Base-by-base conservation (phyloP, 768 basidiomycete genomes). In the Rhodosporidiobolus sp. region DNA sequence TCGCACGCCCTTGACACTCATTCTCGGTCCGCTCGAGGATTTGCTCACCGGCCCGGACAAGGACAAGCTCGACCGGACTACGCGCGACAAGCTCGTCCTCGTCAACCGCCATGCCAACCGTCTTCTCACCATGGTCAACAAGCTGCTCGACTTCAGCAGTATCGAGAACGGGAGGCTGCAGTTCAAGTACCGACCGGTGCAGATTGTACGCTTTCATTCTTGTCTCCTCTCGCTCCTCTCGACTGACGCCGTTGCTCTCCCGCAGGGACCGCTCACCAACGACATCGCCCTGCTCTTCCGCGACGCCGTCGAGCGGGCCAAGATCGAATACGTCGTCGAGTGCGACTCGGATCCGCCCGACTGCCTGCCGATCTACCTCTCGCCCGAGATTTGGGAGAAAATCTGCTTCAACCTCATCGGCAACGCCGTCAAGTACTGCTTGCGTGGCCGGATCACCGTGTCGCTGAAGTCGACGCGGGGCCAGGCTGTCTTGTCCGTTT, bases 61-160 rank as follows among this genome's bases (percentile, higher is more conserved):
- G 34, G 43, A 52, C 26, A 50, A 64, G 11, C 60, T 74, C 58
- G 48, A 57, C 22, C 28, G 24, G 20, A 20, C 28, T 6, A 35
- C 57, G 19, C 53, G 61, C 7, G 72, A 71, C 9, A 62, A 56
- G 59, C 67, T 77, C 19, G 16, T 28, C 8, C 45, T 77, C 49
- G 69, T 73, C 32, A 43, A 65, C 22, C 67, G 73, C 17, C 64
- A 74, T n/a, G 65, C 67, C 1, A 70, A 69, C 43, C 66, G 76
- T 9, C 61, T 77, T 1, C 59, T 74, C 4, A 63, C 59, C 22
- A 68, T 77, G 70, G 73, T 77, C 67, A 77, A 77, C 65, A 74
- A 66, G 74, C 76, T 77, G 1, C 61, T 74, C n/a, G 73, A 72
- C 45, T 72, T 77, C 54, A 49, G 49, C 0, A 48, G 59, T 0